Evolutionary conservation across 2,329 filamentous ascomycete species (phyloP).

Genomic region (Magnaporthiopsis rhizophila): DNA sequence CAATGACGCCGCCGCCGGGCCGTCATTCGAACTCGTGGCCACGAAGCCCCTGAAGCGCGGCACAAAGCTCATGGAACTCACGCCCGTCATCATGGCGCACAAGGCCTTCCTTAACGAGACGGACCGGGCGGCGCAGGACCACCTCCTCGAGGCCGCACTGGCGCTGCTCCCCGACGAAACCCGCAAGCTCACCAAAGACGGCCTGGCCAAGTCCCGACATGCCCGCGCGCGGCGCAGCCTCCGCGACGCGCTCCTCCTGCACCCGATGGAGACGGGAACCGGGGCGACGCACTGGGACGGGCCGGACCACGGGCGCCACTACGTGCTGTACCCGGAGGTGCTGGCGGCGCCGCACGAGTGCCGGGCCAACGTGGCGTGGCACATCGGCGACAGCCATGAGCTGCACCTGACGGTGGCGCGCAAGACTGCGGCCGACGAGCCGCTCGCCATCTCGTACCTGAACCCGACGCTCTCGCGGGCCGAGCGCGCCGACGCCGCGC

Average conservation of each 20-base stretch:
- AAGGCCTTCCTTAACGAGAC: conserved; percentile 13
- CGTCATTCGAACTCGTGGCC: conserved; percentile 12
- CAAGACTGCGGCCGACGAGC: conserved; percentile 24
- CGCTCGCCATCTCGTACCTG: conserved; percentile 30
- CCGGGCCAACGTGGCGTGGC: conserved; percentile 29
- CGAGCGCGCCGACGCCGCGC: conserved; percentile 21
- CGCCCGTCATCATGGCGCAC: conserved; percentile 18
- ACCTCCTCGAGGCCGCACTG: conserved; percentile 17
- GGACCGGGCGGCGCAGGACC: conserved; percentile 12
- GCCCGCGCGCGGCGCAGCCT: conserved; percentile 11
- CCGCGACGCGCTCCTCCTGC: conserved; percentile 14
- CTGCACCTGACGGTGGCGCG: conserved; percentile 27
- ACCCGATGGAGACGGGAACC: conserved; percentile 19
- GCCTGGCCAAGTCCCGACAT: conserved; percentile 9
- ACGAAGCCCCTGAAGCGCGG: conserved; percentile 16
- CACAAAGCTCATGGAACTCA: conserved; percentile 15
- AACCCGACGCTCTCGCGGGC: conserved; percentile 23
- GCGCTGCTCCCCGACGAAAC: conserved; percentile 17
- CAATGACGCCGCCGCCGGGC: background rate
- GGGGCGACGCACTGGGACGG: conserved; percentile 10
- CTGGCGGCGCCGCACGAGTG: conserved; percentile 31
- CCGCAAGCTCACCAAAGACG: conserved; percentile 13
- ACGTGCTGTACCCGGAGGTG: conserved; percentile 26
- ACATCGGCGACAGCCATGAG: conserved; percentile 24
- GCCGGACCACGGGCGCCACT: conserved; percentile 12